Evolutionary conservation across 352 stramenopile species (phyloP).

Genomic region (Elongisporangium prolatum): DNA sequence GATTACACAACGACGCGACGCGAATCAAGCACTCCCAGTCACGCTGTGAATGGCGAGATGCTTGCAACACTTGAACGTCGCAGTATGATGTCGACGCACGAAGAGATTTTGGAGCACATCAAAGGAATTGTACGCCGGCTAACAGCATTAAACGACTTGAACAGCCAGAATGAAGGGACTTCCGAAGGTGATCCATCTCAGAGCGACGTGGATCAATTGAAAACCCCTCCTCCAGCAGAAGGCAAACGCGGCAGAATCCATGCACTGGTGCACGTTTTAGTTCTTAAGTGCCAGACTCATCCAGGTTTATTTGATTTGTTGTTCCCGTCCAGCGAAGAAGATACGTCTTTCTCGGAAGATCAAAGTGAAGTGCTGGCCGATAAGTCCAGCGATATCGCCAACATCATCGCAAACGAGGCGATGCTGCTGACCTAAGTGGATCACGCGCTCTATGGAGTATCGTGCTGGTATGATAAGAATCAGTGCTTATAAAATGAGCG

Average conservation of each 20-base stretch:
- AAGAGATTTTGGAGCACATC: conserved; percentile 71
- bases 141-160: conserved; percentile 12
- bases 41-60: conserved; percentile 5
- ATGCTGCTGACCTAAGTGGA: conserved; percentile 11
- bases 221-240: conserved; percentile 3
- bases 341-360: conserved; percentile 14
- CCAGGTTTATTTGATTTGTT: conserved; percentile 43
- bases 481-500: neutral
- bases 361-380: conserved; percentile 11
- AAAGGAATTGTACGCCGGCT: conserved; percentile 58
- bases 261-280: conserved; percentile 45
- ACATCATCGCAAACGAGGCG: neutral
- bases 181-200: conserved; percentile 4
- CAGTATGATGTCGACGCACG: conserved; percentile 54
- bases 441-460: neutral
- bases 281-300: conserved; percentile 49
- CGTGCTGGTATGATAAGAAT: neutral
- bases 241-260: conserved; percentile 5
- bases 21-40: conserved; percentile 16
- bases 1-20: conserved; percentile 29
- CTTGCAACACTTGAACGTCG: conserved; percentile 59
- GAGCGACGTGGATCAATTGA: conserved; percentile 1
- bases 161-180: conserved; percentile 11
- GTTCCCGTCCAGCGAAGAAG: conserved; percentile 48
- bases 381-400: conserved; percentile 14